Conservation (phyloP, 176 grass and related monocot species). For the Chrysopogon serrulatus region DNA sequence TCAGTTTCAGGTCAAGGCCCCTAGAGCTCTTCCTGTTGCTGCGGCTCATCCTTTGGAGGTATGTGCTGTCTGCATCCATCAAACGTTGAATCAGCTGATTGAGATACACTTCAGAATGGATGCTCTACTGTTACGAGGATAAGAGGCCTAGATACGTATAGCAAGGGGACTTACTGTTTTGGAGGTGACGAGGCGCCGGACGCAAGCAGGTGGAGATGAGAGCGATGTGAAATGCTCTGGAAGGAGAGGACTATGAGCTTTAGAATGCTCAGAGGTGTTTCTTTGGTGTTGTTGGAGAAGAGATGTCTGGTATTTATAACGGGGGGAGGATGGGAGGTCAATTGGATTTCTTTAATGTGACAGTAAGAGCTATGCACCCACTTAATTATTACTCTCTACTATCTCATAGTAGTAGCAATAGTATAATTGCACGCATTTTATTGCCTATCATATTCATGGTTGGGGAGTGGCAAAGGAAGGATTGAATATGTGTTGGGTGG, state of each 20-base stretch:
- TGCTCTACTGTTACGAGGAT: background rate
- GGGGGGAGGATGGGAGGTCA: constrained; percentile 43
- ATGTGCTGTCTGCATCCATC: constrained; percentile 12
- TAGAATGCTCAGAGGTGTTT: constrained; percentile 27
- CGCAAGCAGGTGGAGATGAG: background rate
- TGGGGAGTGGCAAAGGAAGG: constrained; percentile 33
- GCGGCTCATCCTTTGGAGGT: constrained; percentile 53
- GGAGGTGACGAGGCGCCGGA: background rate
- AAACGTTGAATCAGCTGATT: background rate
- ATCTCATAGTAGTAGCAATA: constrained; percentile 14
- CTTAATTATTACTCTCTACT: background rate
- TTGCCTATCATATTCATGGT: constrained; percentile 45
- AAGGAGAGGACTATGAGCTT: constrained; percentile 1
- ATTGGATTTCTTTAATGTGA: constrained; percentile 69
- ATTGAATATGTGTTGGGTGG: constrained; percentile 52
- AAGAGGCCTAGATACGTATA: background rate
- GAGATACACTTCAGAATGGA: background rate
- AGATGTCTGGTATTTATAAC: constrained; percentile 53
- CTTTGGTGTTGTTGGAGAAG: constrained; percentile 27
- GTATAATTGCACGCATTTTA: constrained; percentile 28
- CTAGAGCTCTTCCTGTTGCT: constrained; percentile 67
- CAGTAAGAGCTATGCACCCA: constrained; percentile 17
- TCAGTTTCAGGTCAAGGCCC: constrained; percentile 80
- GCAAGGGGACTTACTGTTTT: constrained; percentile 27
- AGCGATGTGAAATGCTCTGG: background rate